Evolutionary conservation across 768 basidiomycete species (phyloP), one percentile per base, ranked within the genome.

Genomic region (Roridomyces roridus): DNA sequence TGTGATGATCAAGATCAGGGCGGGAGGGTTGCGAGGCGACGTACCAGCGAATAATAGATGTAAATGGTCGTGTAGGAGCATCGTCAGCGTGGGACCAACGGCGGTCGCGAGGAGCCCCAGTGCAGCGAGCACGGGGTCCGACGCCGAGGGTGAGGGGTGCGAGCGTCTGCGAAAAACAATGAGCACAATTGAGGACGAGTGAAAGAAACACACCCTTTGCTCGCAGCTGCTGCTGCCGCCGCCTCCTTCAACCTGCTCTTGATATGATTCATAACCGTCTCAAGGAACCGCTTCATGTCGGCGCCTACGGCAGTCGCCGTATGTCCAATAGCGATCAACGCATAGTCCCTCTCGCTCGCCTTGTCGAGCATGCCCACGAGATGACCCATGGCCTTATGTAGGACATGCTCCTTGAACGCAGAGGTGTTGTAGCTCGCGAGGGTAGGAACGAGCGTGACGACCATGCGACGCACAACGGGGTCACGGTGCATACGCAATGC

Each of bases 231-330:
- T 9, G 45, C 51, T 6, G 42, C 47, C 1, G 60, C 56, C 5
- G 20, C 26, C 28, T 63, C 61, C 31, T 48, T 51, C 12, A 63
- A 25, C 1, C 61, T 20, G 9, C 41, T n/a, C 71, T 97, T 97
- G 67, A 98, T 90, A 51, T 93, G 88, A 51, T 74, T 69, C 85
- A 98, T 94, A 55, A 98, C 89, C 5, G 88, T 85, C 60, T 98
- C 97, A n/a, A 98, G 82, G 72, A 98, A 99, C 0, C 86, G 88
- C 67, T 96, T 94, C 94, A 98, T 97, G 57, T 96, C 94, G 53
- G 92, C 91, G 37, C 88, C 88, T 29, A 98, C 92, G 37, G 94
- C 91, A 40, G 87, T 86, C 1, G 97, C 94, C 42, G 96, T 91
- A 68, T 98, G 94, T 0, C 97, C 97, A 59, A 99, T 95, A 2